Base-by-base conservation (phyloP, 208 protist genomes). In the Crithidia brevicula region DNA sequence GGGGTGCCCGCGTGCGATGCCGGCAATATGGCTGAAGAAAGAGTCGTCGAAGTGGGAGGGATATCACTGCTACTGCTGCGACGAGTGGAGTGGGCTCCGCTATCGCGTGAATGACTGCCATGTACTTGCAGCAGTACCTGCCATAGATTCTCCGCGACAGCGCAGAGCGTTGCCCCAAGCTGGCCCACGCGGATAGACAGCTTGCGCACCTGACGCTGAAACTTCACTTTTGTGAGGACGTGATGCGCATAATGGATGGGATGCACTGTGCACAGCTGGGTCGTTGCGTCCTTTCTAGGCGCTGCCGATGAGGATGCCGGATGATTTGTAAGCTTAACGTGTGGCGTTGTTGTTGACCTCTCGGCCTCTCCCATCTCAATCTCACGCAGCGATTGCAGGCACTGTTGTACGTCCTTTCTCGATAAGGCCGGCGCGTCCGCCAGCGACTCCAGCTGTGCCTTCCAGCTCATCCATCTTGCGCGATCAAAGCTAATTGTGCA, bases 261-360 rank as follows among this genome's bases (percentile, higher is more conserved):
- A 22, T 67, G 74, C 10, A 79, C 74, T 3, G 83, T 83, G 43
- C 60, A 72, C 31, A 85, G 61, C 61, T 89, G 83, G 30, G 80
- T 89, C 16, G 40, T 23, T 20, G 25, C 56, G 18, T 62, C 56
- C 23, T 50, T 33, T 4, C 36, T n/a, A n/a, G n/a, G n/a, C 53
- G 33, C 22, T 60, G n/a, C n/a, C n/a, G n/a, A n/a, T n/a, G n/a
- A n/a, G n/a, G n/a, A n/a, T n/a, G n/a, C n/a, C n/a, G n/a, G n/a
- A n/a, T n/a, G n/a, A n/a, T n/a, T n/a, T n/a, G n/a, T n/a, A n/a
- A n/a, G n/a, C n/a, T n/a, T n/a, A n/a, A n/a, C n/a, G n/a, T n/a
- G n/a, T n/a, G n/a, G n/a, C n/a, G n/a, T n/a, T n/a, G n/a, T n/a
- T n/a, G n/a, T n/a, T n/a, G n/a, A n/a, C n/a, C n/a, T n/a, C n/a